phyloP scores from a whole-genome alignment of 768 basidiomycete species.

The Neoboletus magnificus region DNA sequence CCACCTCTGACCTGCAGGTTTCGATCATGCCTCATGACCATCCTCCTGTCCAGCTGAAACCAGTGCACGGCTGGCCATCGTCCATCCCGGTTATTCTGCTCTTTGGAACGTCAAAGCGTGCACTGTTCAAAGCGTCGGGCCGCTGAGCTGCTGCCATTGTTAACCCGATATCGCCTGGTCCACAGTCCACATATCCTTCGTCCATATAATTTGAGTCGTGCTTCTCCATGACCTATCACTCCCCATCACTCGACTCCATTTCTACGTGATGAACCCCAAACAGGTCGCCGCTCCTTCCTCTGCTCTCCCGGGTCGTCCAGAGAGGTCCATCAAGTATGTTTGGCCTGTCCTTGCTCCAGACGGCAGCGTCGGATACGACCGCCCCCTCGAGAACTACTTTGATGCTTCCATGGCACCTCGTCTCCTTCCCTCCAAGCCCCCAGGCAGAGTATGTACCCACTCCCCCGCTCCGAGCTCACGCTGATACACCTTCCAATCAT shows the following conservation, averaged over 20 bases:
- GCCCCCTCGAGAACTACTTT: conserved; percentile 25
- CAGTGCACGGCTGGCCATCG: conserved; percentile 4
- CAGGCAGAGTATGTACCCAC: conserved; percentile 16
- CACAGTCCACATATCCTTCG: conserved; percentile 18
- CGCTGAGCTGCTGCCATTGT: conserved; percentile 10
- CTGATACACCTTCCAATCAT: background rate
- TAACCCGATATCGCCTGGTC: conserved; percentile 13
- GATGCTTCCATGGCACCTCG: conserved; percentile 18
- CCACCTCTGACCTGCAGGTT: background rate
- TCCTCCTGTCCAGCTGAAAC: conserved; percentile 9
- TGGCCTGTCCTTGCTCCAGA: conserved; percentile 6
- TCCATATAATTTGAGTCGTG: conserved; percentile 14
- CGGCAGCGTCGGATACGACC: conserved; percentile 20
- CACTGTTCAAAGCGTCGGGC: conserved; percentile 5
- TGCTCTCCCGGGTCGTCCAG: conserved; percentile 10
- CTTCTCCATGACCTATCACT: background rate
- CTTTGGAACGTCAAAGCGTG: conserved; percentile 12
- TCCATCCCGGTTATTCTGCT: background rate
- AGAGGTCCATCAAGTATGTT: conserved; percentile 14
- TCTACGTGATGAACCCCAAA: conserved; percentile 9
- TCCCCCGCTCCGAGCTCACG: background rate
- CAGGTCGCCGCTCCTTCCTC: conserved; percentile 7
- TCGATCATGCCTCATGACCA: conserved; percentile 15
- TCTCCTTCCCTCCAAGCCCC: conserved; percentile 10
- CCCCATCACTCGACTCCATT: conserved; percentile 4